These are phyloP conservation scores for Cyclostephanos invisitatus DNA, from an alignment of 108 stramenopile genomes.

Conservation along the genomic window DNA sequence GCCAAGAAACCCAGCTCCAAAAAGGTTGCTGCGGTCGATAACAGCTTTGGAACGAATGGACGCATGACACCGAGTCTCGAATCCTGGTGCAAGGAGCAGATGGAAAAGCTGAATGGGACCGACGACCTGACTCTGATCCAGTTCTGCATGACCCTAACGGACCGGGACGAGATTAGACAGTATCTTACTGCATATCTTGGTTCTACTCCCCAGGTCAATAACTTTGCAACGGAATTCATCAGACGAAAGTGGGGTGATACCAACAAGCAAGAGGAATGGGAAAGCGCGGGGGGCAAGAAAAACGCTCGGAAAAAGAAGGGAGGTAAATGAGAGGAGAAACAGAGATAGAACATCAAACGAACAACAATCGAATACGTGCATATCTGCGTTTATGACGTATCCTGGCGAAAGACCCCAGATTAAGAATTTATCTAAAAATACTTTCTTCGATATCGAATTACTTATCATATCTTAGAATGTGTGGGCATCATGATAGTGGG, in stretches of 20 bases:
- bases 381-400: background rate
- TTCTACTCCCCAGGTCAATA: slow-evolving; percentile 87
- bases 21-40: slow-evolving; percentile 40
- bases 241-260: slow-evolving; percentile 82
- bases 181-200: slow-evolving; percentile 95
- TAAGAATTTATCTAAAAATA: background rate
- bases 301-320: slow-evolving; percentile 74
- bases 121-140: slow-evolving; percentile 92
- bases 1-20: slow-evolving; percentile 22
- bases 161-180: slow-evolving; percentile 89
- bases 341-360: background rate
- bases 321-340: slow-evolving; percentile 26
- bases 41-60: slow-evolving; percentile 79
- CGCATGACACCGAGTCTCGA: slow-evolving; percentile 81
- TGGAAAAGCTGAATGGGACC: slow-evolving; percentile 86
- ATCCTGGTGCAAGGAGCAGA: slow-evolving; percentile 91
- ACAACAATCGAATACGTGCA: background rate
- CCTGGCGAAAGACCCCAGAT: background rate
- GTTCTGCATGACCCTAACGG: slow-evolving; percentile 94
- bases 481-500: too few species aligned
- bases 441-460: background rate
- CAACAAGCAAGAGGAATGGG: slow-evolving; percentile 77
- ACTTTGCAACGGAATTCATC: slow-evolving; percentile 95
- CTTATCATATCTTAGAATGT: background rate
- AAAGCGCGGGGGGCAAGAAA: slow-evolving; percentile 58